Conservation (phyloP, 805 yeast species). For the Barnettozyma siamensis region DNA sequence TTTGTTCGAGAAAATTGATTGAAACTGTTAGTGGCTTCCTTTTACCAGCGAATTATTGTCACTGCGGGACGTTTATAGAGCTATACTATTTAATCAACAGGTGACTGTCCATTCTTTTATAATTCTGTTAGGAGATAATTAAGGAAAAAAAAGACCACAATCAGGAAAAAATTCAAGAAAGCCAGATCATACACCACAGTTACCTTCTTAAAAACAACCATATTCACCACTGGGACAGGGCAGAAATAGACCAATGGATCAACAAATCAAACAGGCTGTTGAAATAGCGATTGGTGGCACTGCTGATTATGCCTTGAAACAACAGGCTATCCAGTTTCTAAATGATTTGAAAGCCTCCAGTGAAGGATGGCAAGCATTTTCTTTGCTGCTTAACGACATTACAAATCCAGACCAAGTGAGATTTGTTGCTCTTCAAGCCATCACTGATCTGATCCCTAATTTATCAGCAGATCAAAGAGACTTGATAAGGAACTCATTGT, state of each 20-base stretch:
- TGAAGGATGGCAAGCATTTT: slow-evolving; percentile 43
- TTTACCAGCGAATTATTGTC: too few relatives aligned
- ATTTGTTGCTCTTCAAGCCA: slow-evolving; percentile 25
- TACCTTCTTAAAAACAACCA: neutral
- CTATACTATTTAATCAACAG: neutral
- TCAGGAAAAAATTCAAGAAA: neutral
- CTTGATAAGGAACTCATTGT: slow-evolving; percentile 22
- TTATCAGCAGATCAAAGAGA: slow-evolving; percentile 15
- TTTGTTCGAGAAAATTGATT: neutral
- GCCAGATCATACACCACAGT: neutral
- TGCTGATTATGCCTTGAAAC: slow-evolving; percentile 20
- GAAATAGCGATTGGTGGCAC: slow-evolving; percentile 27
- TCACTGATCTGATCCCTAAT: slow-evolving; percentile 21
- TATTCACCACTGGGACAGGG: neutral
- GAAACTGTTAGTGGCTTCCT: too few relatives aligned
- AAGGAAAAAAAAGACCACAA: neutral
- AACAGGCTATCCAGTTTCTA: slow-evolving; percentile 39
- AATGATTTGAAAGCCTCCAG: slow-evolving; percentile 36
- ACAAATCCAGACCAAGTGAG: slow-evolving; percentile 24
- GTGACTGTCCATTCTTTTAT: neutral
- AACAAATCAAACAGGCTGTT: slow-evolving; percentile 28
- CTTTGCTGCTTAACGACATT: slow-evolving; percentile 32
- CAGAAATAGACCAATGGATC: slow-evolving; percentile 11
- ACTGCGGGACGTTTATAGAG: too few relatives aligned
- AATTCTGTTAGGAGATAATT: neutral